Evolutionary conservation across 2,329 filamentous ascomycete species (phyloP).

Genomic region (Sporothrix inflata): DNA sequence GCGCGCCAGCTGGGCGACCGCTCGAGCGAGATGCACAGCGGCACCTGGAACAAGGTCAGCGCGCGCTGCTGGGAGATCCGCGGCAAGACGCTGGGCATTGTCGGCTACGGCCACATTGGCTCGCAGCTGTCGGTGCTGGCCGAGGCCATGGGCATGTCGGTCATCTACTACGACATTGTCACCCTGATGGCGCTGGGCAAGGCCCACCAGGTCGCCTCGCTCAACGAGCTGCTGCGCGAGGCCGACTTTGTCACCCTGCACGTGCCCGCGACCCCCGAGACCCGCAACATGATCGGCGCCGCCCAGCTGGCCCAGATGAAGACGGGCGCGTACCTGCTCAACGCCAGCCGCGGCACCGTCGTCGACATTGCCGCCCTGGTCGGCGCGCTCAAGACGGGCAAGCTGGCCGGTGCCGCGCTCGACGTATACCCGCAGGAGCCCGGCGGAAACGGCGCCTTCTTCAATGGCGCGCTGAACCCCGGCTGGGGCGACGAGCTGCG

Average conservation of each 20-base stretch:
- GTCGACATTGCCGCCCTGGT: constrained; percentile 93
- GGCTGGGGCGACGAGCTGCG: constrained; percentile 82
- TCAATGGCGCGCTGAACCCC: constrained; percentile 77
- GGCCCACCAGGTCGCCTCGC: constrained; percentile 76
- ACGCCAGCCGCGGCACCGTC: constrained; percentile 90
- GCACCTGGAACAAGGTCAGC: constrained; percentile 98
- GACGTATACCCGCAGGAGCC: constrained; percentile 97
- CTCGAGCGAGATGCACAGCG: constrained; percentile 89
- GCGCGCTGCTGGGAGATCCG: constrained; percentile 96
- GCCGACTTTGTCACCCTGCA: constrained; percentile 95
- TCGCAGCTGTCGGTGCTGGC: constrained; percentile 93
- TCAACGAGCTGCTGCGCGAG: constrained; percentile 74
- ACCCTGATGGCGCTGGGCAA: constrained; percentile 95
- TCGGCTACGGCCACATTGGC: constrained; percentile 97
- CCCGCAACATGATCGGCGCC: constrained; percentile 86
- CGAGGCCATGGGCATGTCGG: constrained; percentile 96
- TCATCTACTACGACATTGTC: constrained; percentile 95
- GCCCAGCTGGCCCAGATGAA: constrained; percentile 87
- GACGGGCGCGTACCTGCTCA: constrained; percentile 89
- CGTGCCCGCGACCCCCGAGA: constrained; percentile 91
- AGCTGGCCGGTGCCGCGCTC: constrained; percentile 90
- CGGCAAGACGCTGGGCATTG: constrained; percentile 94
- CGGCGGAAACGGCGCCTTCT: constrained; percentile 91
- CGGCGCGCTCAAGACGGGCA: constrained; percentile 80
- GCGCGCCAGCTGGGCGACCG: constrained; percentile 92